phyloP scores from a whole-genome alignment of 2,329 filamentous ascomycete species.

The Penicillium sp. region DNA sequence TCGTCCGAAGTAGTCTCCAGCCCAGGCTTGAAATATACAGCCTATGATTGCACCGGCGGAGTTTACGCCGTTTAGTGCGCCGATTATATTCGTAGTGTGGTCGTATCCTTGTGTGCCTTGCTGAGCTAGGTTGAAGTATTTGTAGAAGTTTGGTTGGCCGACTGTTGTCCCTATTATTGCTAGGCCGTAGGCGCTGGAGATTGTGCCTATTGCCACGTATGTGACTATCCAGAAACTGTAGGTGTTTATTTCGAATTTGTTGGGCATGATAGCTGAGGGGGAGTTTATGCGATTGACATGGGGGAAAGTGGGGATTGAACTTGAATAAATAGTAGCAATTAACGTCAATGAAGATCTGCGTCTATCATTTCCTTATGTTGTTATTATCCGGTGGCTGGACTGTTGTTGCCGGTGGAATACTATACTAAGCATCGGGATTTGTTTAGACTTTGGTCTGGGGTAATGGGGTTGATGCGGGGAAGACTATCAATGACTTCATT shows the following conservation, averaged over 20 bases:
- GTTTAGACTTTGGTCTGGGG: background rate
- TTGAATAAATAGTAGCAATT: no score
- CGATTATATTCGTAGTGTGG: conserved; percentile 45
- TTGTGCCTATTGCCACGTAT: conserved; percentile 37
- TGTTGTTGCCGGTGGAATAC: background rate
- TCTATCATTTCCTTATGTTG: background rate
- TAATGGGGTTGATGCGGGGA: background rate
- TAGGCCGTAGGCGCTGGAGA: conserved; percentile 34
- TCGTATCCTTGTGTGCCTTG: conserved; percentile 42
- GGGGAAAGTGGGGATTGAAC: background rate
- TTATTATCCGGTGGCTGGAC: background rate
- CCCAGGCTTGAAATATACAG: conserved; percentile 41
- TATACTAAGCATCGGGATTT: background rate
- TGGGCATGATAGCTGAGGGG: conserved; percentile 1
- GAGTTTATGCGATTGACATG: no score
- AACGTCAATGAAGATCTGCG: background rate
- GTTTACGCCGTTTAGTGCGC: conserved; percentile 49
- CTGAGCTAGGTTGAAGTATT: conserved; percentile 41
- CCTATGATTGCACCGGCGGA: conserved; percentile 45
- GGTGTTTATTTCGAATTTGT: conserved; percentile 21
- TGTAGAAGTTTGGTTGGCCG: conserved; percentile 49
- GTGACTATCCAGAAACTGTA: conserved; percentile 37
- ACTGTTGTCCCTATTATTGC: conserved; percentile 47
- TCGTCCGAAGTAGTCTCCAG: conserved; percentile 39
- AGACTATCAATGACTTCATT: background rate